Percentiles rank a stretch among this genome's conserved stretches.
Evolutionary conservation across 164 flowering plant genomes (phyloP).

Genomic region (Cinnamomum chago): DNA sequence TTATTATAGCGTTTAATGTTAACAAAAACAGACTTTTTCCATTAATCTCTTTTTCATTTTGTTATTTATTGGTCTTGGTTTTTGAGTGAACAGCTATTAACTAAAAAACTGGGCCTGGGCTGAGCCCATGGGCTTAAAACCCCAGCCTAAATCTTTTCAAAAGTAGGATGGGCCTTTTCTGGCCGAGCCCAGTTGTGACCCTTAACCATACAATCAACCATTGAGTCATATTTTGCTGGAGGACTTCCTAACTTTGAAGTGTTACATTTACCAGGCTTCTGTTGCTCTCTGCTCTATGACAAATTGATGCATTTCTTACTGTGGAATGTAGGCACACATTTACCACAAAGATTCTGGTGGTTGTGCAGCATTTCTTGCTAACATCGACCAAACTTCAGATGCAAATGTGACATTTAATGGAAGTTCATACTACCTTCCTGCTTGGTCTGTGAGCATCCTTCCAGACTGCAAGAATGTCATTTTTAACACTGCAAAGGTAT

Average conservation of each 20-base stretch:
- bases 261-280: no score
- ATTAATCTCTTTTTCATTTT: no score
- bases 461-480: slow-evolving; percentile 65
- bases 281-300: background rate
- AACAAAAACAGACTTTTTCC: no score
- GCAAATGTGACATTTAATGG: slow-evolving; percentile 52
- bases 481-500: slow-evolving; percentile 65
- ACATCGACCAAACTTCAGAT: slow-evolving; percentile 31
- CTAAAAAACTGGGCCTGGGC: no score
- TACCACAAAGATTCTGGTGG: slow-evolving; percentile 34
- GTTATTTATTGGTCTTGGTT: no score
- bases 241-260: no score
- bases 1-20: background rate
- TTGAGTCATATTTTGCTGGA: no score
- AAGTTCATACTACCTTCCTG: slow-evolving; percentile 43
- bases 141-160: background rate
- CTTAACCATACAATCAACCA: background rate
- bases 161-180: background rate
- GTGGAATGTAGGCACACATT: slow-evolving; percentile 42
- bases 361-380: slow-evolving; percentile 75
- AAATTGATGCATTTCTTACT: slow-evolving; percentile 3
- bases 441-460: slow-evolving; percentile 84
- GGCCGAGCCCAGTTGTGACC: background rate
- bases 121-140: background rate
- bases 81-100: no score